Percentiles rank a stretch among this genome's conserved stretches.
Conservation (phyloP, 169 alveolate genomes). For the Plasmodium vinckei region DNA sequence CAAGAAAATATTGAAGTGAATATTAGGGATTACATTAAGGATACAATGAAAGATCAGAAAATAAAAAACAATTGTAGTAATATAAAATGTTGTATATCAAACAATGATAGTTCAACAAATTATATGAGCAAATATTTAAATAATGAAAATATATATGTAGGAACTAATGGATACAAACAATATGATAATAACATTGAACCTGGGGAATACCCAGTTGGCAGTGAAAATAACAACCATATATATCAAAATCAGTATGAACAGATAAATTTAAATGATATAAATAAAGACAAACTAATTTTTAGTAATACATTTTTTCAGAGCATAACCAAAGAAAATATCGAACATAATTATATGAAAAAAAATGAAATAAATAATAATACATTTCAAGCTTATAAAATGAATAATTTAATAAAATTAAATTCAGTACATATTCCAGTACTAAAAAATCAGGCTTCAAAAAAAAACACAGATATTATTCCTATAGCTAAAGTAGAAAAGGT, state of each 20-base stretch:
- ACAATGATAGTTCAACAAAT: not conserved
- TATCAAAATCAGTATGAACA: too few relatives aligned
- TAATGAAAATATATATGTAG: too few relatives aligned
- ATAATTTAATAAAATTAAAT: not conserved
- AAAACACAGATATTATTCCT: too few relatives aligned
- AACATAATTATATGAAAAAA: not conserved
- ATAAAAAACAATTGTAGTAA: not conserved
- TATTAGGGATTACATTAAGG: not conserved
- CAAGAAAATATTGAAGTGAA: not conserved
- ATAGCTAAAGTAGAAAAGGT: too few relatives aligned
- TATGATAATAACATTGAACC: too few relatives aligned
- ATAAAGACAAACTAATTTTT: too few relatives aligned
- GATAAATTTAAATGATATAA: too few relatives aligned
- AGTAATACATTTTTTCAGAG: too few relatives aligned
- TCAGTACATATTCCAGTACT: not conserved
- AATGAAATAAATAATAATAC: constrained; percentile 1
- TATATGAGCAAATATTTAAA: not conserved
- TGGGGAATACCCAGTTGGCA: too few relatives aligned
- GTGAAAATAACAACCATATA: too few relatives aligned
- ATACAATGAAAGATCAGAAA: not conserved
- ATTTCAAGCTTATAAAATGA: too few relatives aligned
- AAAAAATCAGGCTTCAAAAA: not conserved
- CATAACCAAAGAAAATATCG: not conserved
- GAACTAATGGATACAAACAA: too few relatives aligned
- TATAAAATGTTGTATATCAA: not conserved